Conservation (phyloP, 2,329 filamentous ascomycete species). For the Fusarium papillatum region DNA sequence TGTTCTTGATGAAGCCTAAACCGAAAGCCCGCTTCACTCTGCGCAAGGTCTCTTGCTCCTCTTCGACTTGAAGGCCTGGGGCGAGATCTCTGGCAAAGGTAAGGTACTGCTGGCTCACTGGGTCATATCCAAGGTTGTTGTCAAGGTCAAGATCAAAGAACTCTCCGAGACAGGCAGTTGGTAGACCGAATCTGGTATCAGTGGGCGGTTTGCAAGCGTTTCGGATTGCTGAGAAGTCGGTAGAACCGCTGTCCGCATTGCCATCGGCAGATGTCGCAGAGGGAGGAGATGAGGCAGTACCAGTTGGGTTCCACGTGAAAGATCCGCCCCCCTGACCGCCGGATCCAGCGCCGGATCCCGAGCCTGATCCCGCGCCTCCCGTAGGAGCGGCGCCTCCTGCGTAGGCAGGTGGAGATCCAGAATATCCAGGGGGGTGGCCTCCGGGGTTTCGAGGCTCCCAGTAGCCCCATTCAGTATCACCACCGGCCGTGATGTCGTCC, state of each 20-base stretch:
- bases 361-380: too few relatives aligned
- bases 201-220: slow-evolving; percentile 5
- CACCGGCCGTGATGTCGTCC: neutral
- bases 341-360: neutral
- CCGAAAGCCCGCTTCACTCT: neutral
- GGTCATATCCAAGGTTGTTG: slow-evolving; percentile 37
- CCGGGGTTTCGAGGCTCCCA: neutral
- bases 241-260: neutral
- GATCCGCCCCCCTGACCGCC: neutral
- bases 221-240: neutral
- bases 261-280: neutral
- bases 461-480: neutral
- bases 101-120: slow-evolving; percentile 22
- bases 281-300: neutral
- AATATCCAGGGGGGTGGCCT: neutral
- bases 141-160: slow-evolving; percentile 48
- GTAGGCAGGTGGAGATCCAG: neutral
- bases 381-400: neutral
- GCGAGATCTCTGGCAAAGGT: slow-evolving; percentile 18
- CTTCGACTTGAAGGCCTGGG: neutral
- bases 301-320: neutral
- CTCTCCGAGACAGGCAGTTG: slow-evolving; percentile 42
- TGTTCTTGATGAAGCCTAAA: neutral
- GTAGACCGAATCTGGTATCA: slow-evolving; percentile 41
- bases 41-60: neutral